Conservation (phyloP, 306 rosid species). For the Potentilla sterilis region DNA sequence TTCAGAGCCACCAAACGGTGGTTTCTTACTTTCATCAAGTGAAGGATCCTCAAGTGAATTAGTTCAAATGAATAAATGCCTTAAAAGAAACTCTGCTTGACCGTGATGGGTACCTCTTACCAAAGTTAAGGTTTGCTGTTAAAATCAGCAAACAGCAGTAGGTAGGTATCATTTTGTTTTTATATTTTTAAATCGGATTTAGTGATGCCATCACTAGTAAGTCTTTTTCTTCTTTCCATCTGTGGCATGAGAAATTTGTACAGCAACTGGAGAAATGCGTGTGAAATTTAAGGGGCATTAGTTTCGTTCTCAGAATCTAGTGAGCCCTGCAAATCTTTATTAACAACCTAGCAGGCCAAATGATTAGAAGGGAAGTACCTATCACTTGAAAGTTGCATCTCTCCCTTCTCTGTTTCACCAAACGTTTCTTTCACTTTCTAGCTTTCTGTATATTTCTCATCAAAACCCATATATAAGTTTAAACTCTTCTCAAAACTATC, state of each 20-base stretch:
- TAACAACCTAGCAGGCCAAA: conserved; percentile 16
- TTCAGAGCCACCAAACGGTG: neutral
- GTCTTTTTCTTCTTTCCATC: neutral
- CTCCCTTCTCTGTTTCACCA: conserved; percentile 36
- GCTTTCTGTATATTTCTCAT: neutral
- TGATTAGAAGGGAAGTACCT: conserved; percentile 39
- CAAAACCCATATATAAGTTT: conserved; percentile 14
- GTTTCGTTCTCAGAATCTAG: neutral
- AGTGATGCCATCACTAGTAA: neutral
- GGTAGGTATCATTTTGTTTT: neutral
- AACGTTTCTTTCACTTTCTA: conserved; percentile 14
- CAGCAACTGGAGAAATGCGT: neutral
- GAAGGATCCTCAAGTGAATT: neutral
- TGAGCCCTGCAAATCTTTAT: neutral
- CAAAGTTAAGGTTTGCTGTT: conserved; percentile 34
- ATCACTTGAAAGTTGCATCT: conserved; percentile 43
- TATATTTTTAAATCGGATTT: neutral
- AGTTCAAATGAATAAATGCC: neutral
- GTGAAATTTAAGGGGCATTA: neutral
- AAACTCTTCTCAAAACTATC: conserved; percentile 7
- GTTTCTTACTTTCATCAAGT: neutral
- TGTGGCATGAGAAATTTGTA: neutral
- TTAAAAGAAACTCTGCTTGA: neutral
- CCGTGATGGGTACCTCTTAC: conserved; percentile 24
- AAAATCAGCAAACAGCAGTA: conserved; percentile 16